Base-by-base conservation (phyloP, 2,329 filamentous ascomycete genomes). In the Ceratocystis variospora region DNA sequence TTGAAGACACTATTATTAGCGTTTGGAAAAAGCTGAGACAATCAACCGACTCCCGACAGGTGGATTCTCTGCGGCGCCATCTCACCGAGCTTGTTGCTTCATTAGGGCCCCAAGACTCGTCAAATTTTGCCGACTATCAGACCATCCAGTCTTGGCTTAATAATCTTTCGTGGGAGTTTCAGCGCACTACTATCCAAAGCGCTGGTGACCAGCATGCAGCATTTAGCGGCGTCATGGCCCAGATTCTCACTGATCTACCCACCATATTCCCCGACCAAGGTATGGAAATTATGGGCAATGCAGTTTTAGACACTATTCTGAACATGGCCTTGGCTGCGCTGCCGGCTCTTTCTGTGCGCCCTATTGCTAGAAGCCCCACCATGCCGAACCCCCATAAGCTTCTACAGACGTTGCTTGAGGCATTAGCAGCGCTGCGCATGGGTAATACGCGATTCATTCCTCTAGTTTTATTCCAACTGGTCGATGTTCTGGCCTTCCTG, bases 391-490 rank as follows among this genome's bases (percentile, higher is more conserved):
- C 89, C 2, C 85, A 85, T 45, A 88, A 93, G 71, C 86, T 90
- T 72, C 82, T 95, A 4, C 84, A 84, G 68, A 82, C 87, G 67
- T 80, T 92, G 37, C 77, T 89, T 50, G 83, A 82, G 67, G 80
- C 90, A 7, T 79, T 91, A 1, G 85, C 86, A 1, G 79, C 84
- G 7, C 80, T 94, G 19, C 87, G 88, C n/a, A 86, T 84, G 67
- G 89, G 89, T 5, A 82, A 92, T 66, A 82, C 87, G 69, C 86
- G 87, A 63, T 94, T 90, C 73, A 78, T 93, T 15, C 89, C 89
- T 2, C 79, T 95, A 0, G 80, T 96, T 0, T 76, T 94, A 66
- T 83, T 82, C 73, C 94, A 93, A 76, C 82, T 93, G 48, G 81
- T 86, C 68, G 87, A 93, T 53, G 80, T 87, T 2, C 76, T 92